Conservation (phyloP, 305 asterid genomes). For the Petunia hybrid region DNA sequence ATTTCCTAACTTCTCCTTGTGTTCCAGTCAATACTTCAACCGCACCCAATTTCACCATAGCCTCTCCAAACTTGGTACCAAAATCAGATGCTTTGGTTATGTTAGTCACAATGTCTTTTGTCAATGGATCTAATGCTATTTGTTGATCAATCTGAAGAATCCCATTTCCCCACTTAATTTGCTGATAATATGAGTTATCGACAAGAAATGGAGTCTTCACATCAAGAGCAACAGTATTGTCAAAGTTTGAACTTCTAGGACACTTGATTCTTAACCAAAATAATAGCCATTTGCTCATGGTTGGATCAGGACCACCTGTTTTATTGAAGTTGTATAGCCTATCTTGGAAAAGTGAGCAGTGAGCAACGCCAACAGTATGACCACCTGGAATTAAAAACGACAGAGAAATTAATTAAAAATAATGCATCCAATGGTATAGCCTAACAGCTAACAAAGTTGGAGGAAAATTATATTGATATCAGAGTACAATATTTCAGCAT, state of each 20-base stretch:
- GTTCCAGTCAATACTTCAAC: slow-evolving; percentile 54
- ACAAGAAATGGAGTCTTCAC: slow-evolving; percentile 44
- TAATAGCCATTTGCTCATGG: slow-evolving; percentile 52
- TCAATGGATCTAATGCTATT: slow-evolving; percentile 52
- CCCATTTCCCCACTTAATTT: slow-evolving; percentile 51
- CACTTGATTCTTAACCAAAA: slow-evolving; percentile 38
- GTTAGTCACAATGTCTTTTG: slow-evolving; percentile 41
- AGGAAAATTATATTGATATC: not conserved
- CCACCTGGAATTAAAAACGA: slow-evolving; percentile 46
- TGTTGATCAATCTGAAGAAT: slow-evolving; percentile 66
- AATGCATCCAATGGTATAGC: not conserved
- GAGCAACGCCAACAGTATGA: slow-evolving; percentile 64
- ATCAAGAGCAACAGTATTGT: slow-evolving; percentile 58
- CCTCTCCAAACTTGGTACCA: slow-evolving; percentile 50
- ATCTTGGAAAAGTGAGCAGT: slow-evolving; percentile 52
- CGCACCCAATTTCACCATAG: slow-evolving; percentile 66
- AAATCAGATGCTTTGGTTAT: slow-evolving; percentile 50
- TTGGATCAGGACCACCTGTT: slow-evolving; percentile 52
- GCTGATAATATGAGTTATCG: slow-evolving; percentile 62
- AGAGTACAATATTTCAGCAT: not conserved
- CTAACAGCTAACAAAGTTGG: not conserved
- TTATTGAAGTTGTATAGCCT: slow-evolving; percentile 61
- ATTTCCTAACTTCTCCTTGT: slow-evolving; percentile 54
- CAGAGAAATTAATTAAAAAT: not conserved
- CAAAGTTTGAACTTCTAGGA: slow-evolving; percentile 43